Evolutionary conservation across 352 stramenopile genomes (phyloP).

Genomic region (Globisporangium uncinulatum): DNA sequence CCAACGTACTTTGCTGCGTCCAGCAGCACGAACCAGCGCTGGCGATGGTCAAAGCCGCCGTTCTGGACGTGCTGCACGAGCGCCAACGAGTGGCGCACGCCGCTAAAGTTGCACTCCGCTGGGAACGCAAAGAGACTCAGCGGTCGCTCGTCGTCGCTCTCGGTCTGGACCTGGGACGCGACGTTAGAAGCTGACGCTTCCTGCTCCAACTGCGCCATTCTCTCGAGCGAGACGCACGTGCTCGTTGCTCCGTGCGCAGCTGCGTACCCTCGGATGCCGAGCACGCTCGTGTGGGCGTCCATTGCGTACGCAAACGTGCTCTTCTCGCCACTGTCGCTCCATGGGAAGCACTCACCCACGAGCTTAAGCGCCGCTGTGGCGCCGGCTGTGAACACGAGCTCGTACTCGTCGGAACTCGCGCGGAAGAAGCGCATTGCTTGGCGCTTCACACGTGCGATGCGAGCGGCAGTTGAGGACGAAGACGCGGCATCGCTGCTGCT

Average conservation of each 20-base stretch:
- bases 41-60: constrained; percentile 5
- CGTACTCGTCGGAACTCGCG: constrained; percentile 61
- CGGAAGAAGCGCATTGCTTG: constrained; percentile 68
- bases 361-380: constrained; percentile 78
- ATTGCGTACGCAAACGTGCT: constrained; percentile 56
- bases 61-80: constrained; percentile 33
- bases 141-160: constrained; percentile 3
- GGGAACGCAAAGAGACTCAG: constrained; percentile 61
- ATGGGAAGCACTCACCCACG: constrained; percentile 79
- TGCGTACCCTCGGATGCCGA: constrained; percentile 56
- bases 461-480: constrained; percentile 26
- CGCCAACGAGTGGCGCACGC: constrained; percentile 35
- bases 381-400: constrained; percentile 82
- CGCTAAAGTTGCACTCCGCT: constrained; percentile 78
- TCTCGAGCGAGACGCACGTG: constrained; percentile 26
- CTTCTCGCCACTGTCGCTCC: constrained; percentile 16
- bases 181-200: background rate
- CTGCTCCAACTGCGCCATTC: constrained; percentile 31
- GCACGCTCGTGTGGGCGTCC: constrained; percentile 70
- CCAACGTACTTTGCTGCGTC: constrained; percentile 68
- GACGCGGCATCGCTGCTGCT: constrained; percentile 14
- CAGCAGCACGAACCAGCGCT: constrained; percentile 54
- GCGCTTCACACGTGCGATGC: constrained; percentile 37
- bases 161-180: background rate
- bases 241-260: constrained; percentile 18